A percentile compares a stretch with the other conserved stretches of the same genome.
Evolutionary conservation across 1,284 basidiomycete species (phyloP).

Genomic region (Pisolithus thermaeus): DNA sequence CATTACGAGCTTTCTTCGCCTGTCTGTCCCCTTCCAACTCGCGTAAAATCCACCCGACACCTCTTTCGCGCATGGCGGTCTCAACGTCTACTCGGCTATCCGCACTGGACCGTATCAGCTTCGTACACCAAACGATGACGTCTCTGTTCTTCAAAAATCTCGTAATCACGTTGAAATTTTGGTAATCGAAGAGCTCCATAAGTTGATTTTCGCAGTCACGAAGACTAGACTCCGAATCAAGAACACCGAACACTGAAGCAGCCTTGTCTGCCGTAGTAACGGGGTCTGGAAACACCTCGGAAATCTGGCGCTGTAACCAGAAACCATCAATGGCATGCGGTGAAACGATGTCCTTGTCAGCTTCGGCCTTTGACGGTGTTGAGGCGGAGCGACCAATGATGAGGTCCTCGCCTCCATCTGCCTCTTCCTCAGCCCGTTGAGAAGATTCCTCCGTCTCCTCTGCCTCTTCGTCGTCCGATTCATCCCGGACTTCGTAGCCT

Average conservation of each 20-base stretch:
- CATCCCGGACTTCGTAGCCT: constrained; percentile 74
- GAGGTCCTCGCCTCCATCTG: constrained; percentile 56
- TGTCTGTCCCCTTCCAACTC: constrained; percentile 79
- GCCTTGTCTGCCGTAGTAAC: constrained; percentile 94
- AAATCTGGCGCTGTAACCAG: constrained; percentile 96
- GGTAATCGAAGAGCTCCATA: constrained; percentile 97
- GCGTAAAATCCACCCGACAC: constrained; percentile 91
- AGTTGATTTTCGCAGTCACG: constrained; percentile 96
- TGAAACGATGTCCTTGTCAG: constrained; percentile 76
- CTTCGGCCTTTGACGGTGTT: constrained; percentile 43
- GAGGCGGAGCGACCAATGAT: constrained; percentile 65
- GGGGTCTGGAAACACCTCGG: constrained; percentile 88
- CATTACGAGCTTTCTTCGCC: constrained; percentile 42
- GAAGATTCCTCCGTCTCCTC: constrained; percentile 46
- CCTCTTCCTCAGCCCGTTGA: constrained; percentile 36
- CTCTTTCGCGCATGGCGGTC: constrained; percentile 98
- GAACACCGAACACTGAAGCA: constrained; percentile 77
- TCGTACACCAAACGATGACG: constrained; percentile 97
- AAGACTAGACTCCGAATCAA: constrained; percentile 84
- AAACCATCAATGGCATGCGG: constrained; percentile 94
- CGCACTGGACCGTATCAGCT: constrained; percentile 84
- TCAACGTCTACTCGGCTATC: constrained; percentile 93
- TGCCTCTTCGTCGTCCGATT: constrained; percentile 70
- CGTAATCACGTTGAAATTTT: constrained; percentile 87
- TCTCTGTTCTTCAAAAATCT: constrained; percentile 95